Evolutionary conservation across 1,284 basidiomycete species (phyloP).

Genomic region (Tilletia horrida): DNA sequence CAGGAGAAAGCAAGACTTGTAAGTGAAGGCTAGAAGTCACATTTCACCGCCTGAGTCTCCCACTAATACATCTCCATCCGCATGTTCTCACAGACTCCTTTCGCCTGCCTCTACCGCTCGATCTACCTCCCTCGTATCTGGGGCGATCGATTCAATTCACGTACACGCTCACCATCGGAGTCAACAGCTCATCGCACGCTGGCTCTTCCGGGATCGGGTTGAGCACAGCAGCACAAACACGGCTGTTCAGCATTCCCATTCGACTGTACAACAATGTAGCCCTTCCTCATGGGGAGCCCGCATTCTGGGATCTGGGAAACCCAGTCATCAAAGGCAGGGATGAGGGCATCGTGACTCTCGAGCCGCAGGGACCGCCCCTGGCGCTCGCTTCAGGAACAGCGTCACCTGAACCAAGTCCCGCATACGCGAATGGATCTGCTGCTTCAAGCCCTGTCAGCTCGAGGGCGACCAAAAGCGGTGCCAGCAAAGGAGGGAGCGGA

Average conservation of each 20-base stretch:
- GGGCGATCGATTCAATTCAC: conserved; percentile 79
- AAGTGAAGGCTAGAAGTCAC: conserved; percentile 52
- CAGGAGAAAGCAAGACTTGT: conserved; percentile 80
- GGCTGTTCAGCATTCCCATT: conserved; percentile 82
- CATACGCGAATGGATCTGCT: not conserved
- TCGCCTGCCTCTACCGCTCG: conserved; percentile 58
- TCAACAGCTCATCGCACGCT: conserved; percentile 59
- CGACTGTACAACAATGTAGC: conserved; percentile 76
- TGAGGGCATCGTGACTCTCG: conserved; percentile 29
- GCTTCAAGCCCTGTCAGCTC: not conserved
- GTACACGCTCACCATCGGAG: conserved; percentile 82
- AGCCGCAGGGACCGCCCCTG: not conserved
- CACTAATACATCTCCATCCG: too few species aligned
- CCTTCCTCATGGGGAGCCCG: conserved; percentile 50
- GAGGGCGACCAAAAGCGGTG: not conserved
- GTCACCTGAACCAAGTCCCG: not conserved
- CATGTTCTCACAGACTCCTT: conserved; percentile 26
- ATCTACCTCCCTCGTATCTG: conserved; percentile 82
- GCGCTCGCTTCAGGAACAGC: not conserved
- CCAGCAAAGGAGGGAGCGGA: not conserved
- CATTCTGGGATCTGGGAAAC: conserved; percentile 57
- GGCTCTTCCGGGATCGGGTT: not conserved
- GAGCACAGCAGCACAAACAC: conserved; percentile 58
- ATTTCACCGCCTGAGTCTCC: not conserved
- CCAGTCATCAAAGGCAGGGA: conserved; percentile 55